Conservation (phyloP, 2,329 filamentous ascomycete genomes). For the Ophiocordyceps polyrhachis-furcata region DNA sequence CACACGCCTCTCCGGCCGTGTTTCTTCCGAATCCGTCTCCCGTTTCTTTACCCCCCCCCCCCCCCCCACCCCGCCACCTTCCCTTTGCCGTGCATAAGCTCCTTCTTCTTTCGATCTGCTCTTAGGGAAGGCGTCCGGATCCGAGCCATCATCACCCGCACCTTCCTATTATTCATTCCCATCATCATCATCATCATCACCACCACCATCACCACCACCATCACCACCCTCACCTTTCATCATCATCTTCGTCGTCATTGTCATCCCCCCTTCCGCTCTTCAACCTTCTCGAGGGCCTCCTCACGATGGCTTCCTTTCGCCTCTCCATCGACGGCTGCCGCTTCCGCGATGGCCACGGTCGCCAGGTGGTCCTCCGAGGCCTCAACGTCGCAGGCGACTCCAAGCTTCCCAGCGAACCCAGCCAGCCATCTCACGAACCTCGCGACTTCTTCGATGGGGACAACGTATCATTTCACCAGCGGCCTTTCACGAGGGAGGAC, state of each 20-base stretch:
- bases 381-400: constrained; percentile 88
- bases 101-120: not conserved
- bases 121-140: too few relatives aligned
- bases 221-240: not conserved
- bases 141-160: too few relatives aligned
- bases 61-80: too few relatives aligned
- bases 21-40: not conserved
- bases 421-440: constrained; percentile 60
- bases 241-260: not conserved
- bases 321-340: constrained; percentile 69
- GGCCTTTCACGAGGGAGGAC: constrained; percentile 69
- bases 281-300: not conserved
- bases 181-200: not conserved
- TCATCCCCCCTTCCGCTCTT: not conserved
- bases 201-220: not conserved
- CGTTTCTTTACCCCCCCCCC: not conserved
- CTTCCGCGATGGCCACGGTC: constrained; percentile 65
- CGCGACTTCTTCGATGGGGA: constrained; percentile 86
- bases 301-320: constrained; percentile 52
- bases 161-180: too few relatives aligned
- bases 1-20: too few relatives aligned
- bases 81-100: not conserved
- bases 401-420: constrained; percentile 69
- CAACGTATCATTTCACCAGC: constrained; percentile 69
- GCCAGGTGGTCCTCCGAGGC: constrained; percentile 75